Percentiles rank a stretch among this genome's conserved stretches.
These are phyloP conservation scores for Volvox africanus DNA, from an alignment of 139 green algal genomes.

Conservation along the genomic window DNA sequence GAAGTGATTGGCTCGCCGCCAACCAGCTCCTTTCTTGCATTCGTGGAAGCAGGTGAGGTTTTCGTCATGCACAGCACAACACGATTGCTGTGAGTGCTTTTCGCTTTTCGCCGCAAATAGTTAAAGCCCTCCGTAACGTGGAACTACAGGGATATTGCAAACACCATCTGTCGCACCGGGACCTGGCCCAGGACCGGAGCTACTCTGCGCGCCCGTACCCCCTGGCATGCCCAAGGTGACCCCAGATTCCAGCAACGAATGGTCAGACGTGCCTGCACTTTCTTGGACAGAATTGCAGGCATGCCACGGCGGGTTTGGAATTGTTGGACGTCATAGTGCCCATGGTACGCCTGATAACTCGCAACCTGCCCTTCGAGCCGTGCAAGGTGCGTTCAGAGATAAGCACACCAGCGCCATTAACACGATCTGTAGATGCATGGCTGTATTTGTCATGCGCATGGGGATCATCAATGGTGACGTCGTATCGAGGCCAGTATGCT, in stretches of 20 bases:
- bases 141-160: not conserved
- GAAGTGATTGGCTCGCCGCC: slow-evolving; percentile 33
- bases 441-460: no score
- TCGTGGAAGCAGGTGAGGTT: slow-evolving; percentile 31
- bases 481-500: no score
- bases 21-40: slow-evolving; percentile 29
- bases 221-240: slow-evolving; percentile 29
- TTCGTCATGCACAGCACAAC: no score
- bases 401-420: no score
- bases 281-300: slow-evolving; percentile 17
- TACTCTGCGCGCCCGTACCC: not conserved
- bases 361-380: not conserved
- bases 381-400: slow-evolving; percentile 4
- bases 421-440: no score
- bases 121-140: not conserved
- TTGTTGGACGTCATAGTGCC: not conserved
- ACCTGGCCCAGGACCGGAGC: not conserved
- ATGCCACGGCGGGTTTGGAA: slow-evolving; percentile 6
- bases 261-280: slow-evolving; percentile 25
- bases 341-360: slow-evolving; percentile 41
- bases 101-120: not conserved
- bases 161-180: slow-evolving; percentile 7
- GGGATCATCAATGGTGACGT: no score
- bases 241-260: not conserved
- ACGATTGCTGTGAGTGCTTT: not conserved